Conservation (phyloP, 1,139 yeast genomes). For the Hansenula anomala region DNA sequence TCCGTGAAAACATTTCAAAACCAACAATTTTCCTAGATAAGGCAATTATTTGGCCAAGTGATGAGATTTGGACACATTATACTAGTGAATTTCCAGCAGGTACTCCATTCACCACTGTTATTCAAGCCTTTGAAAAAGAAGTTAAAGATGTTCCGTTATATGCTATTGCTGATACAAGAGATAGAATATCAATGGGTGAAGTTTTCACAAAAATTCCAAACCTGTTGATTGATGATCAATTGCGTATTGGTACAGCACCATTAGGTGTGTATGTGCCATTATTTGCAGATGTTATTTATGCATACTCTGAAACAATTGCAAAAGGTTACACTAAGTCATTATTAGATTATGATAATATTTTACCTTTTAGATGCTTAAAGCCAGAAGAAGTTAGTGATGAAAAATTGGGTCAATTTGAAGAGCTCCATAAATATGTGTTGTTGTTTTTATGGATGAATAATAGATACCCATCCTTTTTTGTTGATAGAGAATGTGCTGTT, state of each 20-base stretch:
- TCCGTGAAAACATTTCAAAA: slow-evolving; percentile 40
- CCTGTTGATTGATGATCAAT: slow-evolving; percentile 46
- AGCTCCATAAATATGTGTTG: slow-evolving; percentile 62
- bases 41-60: slow-evolving; percentile 72
- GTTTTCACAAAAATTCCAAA: slow-evolving; percentile 37
- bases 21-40: slow-evolving; percentile 42
- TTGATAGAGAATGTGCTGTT: slow-evolving; percentile 70
- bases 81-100: slow-evolving; percentile 49
- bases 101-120: slow-evolving; percentile 39
- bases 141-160: slow-evolving; percentile 29
- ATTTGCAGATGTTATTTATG: slow-evolving; percentile 10
- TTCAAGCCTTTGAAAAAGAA: slow-evolving; percentile 43
- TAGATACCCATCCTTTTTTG: slow-evolving; percentile 76
- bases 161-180: slow-evolving; percentile 40
- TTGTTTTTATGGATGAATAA: slow-evolving; percentile 84
- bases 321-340: slow-evolving; percentile 25
- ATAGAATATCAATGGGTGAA: slow-evolving; percentile 37
- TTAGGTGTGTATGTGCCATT: slow-evolving; percentile 28
- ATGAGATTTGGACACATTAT: slow-evolving; percentile 49
- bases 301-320: slow-evolving; percentile 12
- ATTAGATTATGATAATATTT: slow-evolving; percentile 22
- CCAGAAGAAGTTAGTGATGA: slow-evolving; percentile 23
- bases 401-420: slow-evolving; percentile 54
- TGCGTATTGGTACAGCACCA: slow-evolving; percentile 59
- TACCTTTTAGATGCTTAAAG: slow-evolving; percentile 6